These are phyloP conservation scores for Guyanaporus albipodus DNA, from an alignment of 768 basidiomycete species.

Conservation along the genomic window DNA sequence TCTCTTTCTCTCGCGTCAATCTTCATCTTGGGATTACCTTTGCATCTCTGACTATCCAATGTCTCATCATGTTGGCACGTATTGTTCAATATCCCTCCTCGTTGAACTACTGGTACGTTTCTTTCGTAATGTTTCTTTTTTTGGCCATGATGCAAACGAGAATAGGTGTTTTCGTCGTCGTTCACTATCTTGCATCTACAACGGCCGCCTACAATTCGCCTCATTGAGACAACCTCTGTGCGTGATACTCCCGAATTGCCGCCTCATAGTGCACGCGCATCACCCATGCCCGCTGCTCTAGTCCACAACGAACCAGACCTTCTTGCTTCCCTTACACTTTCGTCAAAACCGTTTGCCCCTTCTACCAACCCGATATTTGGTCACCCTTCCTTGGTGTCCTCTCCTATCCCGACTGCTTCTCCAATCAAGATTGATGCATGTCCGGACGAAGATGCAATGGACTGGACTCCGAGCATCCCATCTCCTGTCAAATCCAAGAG, in stretches of 20 bases:
- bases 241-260: constrained; percentile 41
- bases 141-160: not conserved
- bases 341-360: constrained; percentile 56
- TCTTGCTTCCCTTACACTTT: constrained; percentile 59
- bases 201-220: constrained; percentile 65
- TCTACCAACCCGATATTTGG: constrained; percentile 61
- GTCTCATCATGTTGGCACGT: constrained; percentile 38
- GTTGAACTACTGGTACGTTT: constrained; percentile 57
- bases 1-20: constrained; percentile 40
- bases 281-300: constrained; percentile 24
- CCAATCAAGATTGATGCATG: constrained; percentile 27
- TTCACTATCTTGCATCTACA: constrained; percentile 57
- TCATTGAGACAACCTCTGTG: constrained; percentile 51
- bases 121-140: not conserved
- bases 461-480: constrained; percentile 62
- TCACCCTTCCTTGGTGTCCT: constrained; percentile 50
- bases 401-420: constrained; percentile 25
- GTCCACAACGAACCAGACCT: constrained; percentile 50
- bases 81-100: constrained; percentile 42
- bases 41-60: constrained; percentile 34
- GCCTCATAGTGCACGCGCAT: constrained; percentile 19
- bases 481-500: constrained; percentile 24
- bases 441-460: constrained; percentile 46
- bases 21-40: constrained; percentile 38
- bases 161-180: constrained; percentile 50